Evolutionary conservation across 1,284 basidiomycete species (phyloP), one percentile per base, ranked within the genome.

Genomic region (Meripilus lineatus): DNA sequence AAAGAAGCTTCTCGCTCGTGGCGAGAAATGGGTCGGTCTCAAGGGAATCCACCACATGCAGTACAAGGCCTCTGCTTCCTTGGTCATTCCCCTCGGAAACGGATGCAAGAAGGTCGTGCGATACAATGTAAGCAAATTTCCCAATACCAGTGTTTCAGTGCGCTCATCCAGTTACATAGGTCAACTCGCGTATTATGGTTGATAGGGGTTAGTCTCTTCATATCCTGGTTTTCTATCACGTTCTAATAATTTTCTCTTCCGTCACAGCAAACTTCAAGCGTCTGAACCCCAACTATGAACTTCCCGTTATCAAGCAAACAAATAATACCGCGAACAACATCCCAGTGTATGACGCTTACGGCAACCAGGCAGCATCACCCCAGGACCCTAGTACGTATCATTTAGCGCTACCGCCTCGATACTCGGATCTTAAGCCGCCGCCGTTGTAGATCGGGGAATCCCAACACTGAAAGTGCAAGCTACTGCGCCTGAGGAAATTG

Each of bases 41-140:
- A 68, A 67, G 21, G 77, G 76, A 1, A 58, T 75, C 10, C 75
- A 78, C 46, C 78, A 81, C 53, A 71, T 71, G 56, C 66, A 76
- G 48, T 81, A 75, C 55, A 61, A 66, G 18, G 79, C 77, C 0
- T 65, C 71, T 28, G 75, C 72, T 17, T 70, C 67, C 14, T 44
- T 33, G 11, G 4, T 39, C 3, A 33, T 44, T n/a, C 14, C 23
- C 5, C 24, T 32, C 2, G 15, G 28, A 4, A 28, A 26, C 7
- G 49, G 48, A 2, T 57, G 50, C 6, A 61, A 62, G 32, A 67
- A 65, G 46, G 25, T 68, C 14, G 44, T 70, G 36, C 70, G 67
- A 45, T 74, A 75, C 44, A 70, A 71, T 45, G 76, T 79, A 38
- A 49, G 66, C 49, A 4, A 10, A n/a, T 14, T 37, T 17, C 17